Evolutionary conservation across 2,329 filamentous ascomycete genomes (phyloP).

Genomic region (Colletotrichum sublineola): DNA sequence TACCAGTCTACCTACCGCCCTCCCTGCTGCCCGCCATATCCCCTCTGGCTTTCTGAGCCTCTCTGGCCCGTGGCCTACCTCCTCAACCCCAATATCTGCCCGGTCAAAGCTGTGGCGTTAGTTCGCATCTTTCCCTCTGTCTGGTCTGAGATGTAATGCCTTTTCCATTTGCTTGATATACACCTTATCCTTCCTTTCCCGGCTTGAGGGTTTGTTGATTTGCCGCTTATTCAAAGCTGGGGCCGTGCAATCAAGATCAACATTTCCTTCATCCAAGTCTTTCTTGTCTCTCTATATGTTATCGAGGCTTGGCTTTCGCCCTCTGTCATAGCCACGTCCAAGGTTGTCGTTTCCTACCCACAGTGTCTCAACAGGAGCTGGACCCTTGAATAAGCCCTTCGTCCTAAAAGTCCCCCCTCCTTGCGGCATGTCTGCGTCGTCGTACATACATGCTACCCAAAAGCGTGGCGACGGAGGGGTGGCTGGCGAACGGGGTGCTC

Average conservation of each 20-base stretch:
- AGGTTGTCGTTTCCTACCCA: not conserved
- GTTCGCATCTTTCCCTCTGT: conserved; percentile 30
- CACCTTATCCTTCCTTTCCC: conserved; percentile 15
- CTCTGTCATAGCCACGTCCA: not conserved
- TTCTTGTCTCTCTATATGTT: not conserved
- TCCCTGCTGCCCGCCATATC: conserved; percentile 3
- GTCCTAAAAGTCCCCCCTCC: conserved; percentile 20
- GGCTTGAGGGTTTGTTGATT: not conserved
- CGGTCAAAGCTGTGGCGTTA: conserved; percentile 29
- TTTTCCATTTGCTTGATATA: conserved; percentile 29
- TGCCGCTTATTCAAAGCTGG: conserved; percentile 11
- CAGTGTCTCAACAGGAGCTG: conserved; percentile 5
- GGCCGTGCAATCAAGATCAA: conserved; percentile 15
- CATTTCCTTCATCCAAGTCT: conserved; percentile 1
- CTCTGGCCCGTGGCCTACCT: conserved; percentile 13
- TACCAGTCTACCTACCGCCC: not conserved
- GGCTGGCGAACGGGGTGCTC: conserved; percentile 30
- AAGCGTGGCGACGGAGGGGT: conserved; percentile 42
- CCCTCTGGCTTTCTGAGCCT: not conserved
- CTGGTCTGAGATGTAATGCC: conserved; percentile 31
- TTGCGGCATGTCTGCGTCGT: conserved; percentile 35
- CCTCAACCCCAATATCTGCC: conserved; percentile 6
- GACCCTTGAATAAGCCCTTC: conserved; percentile 32
- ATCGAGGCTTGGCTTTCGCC: not conserved
- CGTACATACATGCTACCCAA: conserved; percentile 38